A percentile compares a stretch with the other conserved stretches of the same genome.
These are phyloP conservation scores for Penicillium janthinellum DNA, from an alignment of 2,329 filamentous ascomycete genomes.

Conservation along the genomic window DNA sequence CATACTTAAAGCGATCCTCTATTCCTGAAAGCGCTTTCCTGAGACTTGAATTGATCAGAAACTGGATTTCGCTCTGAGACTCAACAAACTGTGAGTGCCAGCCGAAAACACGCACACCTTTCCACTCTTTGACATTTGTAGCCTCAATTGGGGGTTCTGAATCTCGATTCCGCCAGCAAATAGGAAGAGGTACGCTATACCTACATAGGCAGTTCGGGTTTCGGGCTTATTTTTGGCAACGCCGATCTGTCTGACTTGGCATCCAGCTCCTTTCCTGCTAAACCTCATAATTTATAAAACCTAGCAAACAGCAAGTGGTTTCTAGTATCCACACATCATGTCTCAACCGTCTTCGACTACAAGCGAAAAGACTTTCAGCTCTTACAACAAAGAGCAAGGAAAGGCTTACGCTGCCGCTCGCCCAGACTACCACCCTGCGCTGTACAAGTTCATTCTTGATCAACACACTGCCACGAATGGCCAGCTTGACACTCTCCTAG, in stretches of 20 bases:
- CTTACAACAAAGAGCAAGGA: conserved; percentile 24
- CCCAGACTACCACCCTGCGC: conserved; percentile 50
- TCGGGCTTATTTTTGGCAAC: not conserved
- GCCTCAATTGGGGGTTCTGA: not conserved
- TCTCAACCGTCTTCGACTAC: conserved; percentile 12
- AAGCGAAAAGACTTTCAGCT: conserved; percentile 24
- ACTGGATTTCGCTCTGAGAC: not conserved
- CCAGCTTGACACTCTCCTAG: conserved; percentile 49
- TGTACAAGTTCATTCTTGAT: conserved; percentile 52
- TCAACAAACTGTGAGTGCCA: not conserved
- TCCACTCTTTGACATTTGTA: not conserved
- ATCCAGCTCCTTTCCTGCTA: no score
- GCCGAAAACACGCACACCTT: not conserved
- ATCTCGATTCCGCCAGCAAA: not conserved
- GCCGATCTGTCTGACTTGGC: not conserved
- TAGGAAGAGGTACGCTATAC: not conserved
- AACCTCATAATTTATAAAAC: no score
- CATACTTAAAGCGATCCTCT: not conserved
- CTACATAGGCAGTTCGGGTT: not conserved
- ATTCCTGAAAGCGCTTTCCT: not conserved
- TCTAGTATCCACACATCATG: not conserved
- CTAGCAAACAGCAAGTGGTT: not conserved
- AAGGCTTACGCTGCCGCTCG: conserved; percentile 45
- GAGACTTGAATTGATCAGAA: not conserved
- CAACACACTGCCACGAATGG: conserved; percentile 53